phyloP scores from a whole-genome alignment of 2,329 filamentous ascomycete species.

The Calonectria leucothoes region DNA sequence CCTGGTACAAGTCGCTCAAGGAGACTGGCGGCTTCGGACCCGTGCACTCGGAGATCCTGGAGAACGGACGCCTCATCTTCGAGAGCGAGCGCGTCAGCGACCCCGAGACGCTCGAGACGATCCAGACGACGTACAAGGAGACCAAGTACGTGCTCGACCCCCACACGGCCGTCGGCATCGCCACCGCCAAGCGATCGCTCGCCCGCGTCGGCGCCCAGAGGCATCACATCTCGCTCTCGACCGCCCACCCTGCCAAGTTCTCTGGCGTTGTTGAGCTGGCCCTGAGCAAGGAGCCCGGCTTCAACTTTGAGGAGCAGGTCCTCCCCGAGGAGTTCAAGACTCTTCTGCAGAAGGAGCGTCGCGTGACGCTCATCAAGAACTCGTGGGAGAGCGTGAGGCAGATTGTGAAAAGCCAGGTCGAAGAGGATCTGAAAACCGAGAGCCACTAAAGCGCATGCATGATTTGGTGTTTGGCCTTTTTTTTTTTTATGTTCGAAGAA shows the following conservation, averaged over 20 bases:
- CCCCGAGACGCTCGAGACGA: slow-evolving; percentile 74
- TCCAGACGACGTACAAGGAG: slow-evolving; percentile 66
- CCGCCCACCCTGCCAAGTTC: slow-evolving; percentile 97
- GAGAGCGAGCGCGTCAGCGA: slow-evolving; percentile 81
- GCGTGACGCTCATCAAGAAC: slow-evolving; percentile 76
- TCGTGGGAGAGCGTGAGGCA: slow-evolving; percentile 81
- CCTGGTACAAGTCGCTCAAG: slow-evolving; percentile 87
- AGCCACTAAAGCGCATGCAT: slow-evolving; percentile 13
- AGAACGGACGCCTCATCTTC: slow-evolving; percentile 75
- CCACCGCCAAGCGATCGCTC: slow-evolving; percentile 79
- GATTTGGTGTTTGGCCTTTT: background rate
- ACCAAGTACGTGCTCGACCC: slow-evolving; percentile 89
- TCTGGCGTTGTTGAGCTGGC: slow-evolving; percentile 85
- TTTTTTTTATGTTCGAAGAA: background rate
- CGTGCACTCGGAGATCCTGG: slow-evolving; percentile 79
- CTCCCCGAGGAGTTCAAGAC: slow-evolving; percentile 86
- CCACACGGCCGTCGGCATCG: slow-evolving; percentile 88
- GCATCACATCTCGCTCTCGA: slow-evolving; percentile 87
- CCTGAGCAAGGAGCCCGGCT: slow-evolving; percentile 76
- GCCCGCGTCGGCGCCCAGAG: slow-evolving; percentile 62
- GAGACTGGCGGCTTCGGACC: slow-evolving; percentile 81
- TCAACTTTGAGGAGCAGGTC: slow-evolving; percentile 80
- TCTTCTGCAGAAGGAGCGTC: slow-evolving; percentile 79
- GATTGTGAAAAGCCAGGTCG: slow-evolving; percentile 81
- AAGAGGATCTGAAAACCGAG: slow-evolving; percentile 64